These are phyloP conservation scores for Gossypium mustelinum DNA, from an alignment of 345 rosid species.

Conservation along the genomic window DNA sequence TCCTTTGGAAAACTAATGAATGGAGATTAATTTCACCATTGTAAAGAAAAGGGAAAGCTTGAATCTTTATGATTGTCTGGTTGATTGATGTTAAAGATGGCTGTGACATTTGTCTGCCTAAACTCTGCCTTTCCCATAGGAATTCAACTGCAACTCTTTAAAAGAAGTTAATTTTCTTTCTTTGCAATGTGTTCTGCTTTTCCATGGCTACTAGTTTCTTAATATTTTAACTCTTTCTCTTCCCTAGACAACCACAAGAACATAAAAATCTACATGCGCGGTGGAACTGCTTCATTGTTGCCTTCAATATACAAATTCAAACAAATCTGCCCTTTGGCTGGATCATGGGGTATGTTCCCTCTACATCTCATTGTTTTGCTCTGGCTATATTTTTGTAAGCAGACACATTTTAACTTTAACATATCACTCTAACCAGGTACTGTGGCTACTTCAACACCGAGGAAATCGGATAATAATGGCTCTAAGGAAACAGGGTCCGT, in stretches of 20 bases:
- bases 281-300: conserved; percentile 23
- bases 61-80: too few relatives aligned
- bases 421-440: conserved; percentile 26
- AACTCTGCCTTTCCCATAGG: background rate
- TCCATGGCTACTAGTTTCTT: background rate
- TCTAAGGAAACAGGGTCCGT: conserved; percentile 15
- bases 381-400: background rate
- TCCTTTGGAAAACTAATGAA: background rate
- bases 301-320: conserved; percentile 31
- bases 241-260: background rate
- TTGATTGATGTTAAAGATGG: too few relatives aligned
- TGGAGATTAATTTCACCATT: too few relatives aligned
- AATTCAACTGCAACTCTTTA: background rate
- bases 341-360: conserved; percentile 33
- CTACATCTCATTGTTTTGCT: background rate
- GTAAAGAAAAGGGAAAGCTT: too few relatives aligned
- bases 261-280: conserved; percentile 22
- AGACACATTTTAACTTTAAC: background rate
- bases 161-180: background rate
- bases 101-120: too few relatives aligned
- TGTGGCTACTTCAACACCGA: conserved; percentile 39
- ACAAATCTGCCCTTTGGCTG: conserved; percentile 23
- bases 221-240: background rate
- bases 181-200: background rate
- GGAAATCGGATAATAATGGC: conserved; percentile 28